A percentile compares a stretch with the other conserved stretches of the same genome.
Evolutionary conservation across 768 basidiomycete species (phyloP).

Genomic region (Boletus sp.): DNA sequence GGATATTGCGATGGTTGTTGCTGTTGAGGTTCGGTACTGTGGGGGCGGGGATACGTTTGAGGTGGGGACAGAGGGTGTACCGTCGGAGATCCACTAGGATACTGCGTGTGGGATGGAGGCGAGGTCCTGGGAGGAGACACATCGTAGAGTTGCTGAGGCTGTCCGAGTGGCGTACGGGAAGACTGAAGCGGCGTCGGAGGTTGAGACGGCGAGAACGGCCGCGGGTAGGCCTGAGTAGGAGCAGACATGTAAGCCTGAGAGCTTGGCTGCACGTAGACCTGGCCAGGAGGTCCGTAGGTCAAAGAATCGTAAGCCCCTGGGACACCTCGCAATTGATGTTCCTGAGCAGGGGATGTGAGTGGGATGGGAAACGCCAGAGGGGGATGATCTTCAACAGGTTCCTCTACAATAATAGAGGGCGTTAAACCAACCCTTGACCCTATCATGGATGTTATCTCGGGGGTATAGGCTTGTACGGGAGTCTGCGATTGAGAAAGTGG

Average conservation of each 20-base stretch:
- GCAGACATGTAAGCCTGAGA: slow-evolving; percentile 8
- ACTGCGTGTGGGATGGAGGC: slow-evolving; percentile 8
- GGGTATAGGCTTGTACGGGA: slow-evolving; percentile 5
- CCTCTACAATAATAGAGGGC: slow-evolving; percentile 23
- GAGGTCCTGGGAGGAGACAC: not conserved
- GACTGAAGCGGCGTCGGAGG: slow-evolving; percentile 11
- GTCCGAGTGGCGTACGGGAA: slow-evolving; percentile 2
- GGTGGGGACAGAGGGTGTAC: slow-evolving; percentile 13
- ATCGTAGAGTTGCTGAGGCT: slow-evolving; percentile 16
- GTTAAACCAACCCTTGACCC: not conserved
- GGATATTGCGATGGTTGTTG: not conserved
- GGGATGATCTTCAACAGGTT: not conserved
- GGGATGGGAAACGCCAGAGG: slow-evolving; percentile 6
- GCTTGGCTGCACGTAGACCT: slow-evolving; percentile 10
- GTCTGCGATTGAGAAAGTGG: slow-evolving; percentile 9
- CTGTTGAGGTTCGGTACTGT: slow-evolving; percentile 14
- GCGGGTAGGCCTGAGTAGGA: slow-evolving; percentile 3
- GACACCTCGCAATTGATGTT: not conserved
- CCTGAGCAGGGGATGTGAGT: not conserved
- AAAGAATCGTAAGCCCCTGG: slow-evolving; percentile 1
- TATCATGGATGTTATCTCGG: not conserved
- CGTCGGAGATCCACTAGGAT: slow-evolving; percentile 4
- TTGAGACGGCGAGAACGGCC: slow-evolving; percentile 9
- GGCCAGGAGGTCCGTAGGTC: slow-evolving; percentile 3
- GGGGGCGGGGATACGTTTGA: slow-evolving; percentile 10